Evolutionary conservation across 2,329 filamentous ascomycete species (phyloP).

Genomic region (Mycosphaerelloides madeirae): DNA sequence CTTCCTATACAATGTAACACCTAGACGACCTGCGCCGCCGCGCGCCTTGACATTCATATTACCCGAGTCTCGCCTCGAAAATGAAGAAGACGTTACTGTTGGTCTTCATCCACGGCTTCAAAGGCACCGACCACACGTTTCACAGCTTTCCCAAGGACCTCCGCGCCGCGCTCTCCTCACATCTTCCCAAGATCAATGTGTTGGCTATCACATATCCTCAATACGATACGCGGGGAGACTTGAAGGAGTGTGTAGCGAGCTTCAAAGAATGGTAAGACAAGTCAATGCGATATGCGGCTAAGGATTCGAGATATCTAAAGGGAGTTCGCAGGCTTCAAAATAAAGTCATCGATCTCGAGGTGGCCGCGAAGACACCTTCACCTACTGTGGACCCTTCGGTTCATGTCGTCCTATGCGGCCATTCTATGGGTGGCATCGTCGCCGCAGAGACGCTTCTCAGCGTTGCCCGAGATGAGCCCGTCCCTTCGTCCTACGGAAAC

Average conservation of each 20-base stretch:
- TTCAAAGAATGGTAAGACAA: constrained; percentile 64
- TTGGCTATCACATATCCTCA: constrained; percentile 68
- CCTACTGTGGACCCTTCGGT: constrained; percentile 85
- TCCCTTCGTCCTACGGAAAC: constrained; percentile 31
- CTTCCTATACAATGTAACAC: constrained; percentile 3
- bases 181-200: constrained; percentile 65
- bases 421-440: constrained; percentile 89
- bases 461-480: constrained; percentile 61
- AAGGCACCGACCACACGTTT: constrained; percentile 77
- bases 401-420: constrained; percentile 74
- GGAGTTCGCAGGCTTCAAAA: constrained; percentile 60
- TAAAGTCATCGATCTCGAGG: constrained; percentile 91
- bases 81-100: constrained; percentile 71
- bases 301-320: too few relatives aligned
- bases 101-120: constrained; percentile 86
- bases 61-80: not conserved
- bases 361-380: constrained; percentile 74
- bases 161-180: constrained; percentile 57
- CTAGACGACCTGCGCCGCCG: not conserved
- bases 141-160: constrained; percentile 70
- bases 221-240: constrained; percentile 76
- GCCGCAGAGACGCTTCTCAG: constrained; percentile 81
- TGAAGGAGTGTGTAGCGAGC: constrained; percentile 63
- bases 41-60: not conserved
- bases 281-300: too few relatives aligned